Percentiles rank a stretch among this genome's conserved stretches.
Evolutionary conservation across 345 rosid species (phyloP).

Genomic region (Eutrema yunnanense): DNA sequence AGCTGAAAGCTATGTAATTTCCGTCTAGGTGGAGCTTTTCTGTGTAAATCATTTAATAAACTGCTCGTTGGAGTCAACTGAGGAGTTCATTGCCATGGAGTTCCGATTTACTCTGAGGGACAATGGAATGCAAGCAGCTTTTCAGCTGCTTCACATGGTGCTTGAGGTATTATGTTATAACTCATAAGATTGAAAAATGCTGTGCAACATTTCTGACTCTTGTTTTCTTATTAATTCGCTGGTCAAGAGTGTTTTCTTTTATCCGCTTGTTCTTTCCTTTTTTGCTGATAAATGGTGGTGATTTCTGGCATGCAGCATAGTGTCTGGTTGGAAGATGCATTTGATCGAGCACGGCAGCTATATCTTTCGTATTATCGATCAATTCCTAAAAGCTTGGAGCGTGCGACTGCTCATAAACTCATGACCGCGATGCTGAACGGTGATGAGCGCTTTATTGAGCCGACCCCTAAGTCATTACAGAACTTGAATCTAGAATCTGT

Average conservation of each 20-base stretch:
- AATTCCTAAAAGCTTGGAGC: constrained; percentile 98
- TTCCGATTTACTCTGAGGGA: constrained; percentile 95
- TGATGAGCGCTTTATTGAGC: constrained; percentile 96
- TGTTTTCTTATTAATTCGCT: neutral
- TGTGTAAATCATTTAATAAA: constrained; percentile 96
- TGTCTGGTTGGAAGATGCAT: constrained; percentile 99
- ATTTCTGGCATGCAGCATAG: constrained; percentile 71
- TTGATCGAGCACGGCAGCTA: constrained; percentile 93
- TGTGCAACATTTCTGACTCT: neutral
- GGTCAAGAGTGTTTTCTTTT: neutral
- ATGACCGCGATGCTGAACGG: constrained; percentile 96
- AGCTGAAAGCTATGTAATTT: neutral
- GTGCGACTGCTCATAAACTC: constrained; percentile 98
- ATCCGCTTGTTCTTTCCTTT: neutral
- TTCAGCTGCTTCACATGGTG: constrained; percentile 99
- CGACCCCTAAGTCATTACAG: constrained; percentile 78
- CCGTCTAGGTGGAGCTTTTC: constrained; percentile 85
- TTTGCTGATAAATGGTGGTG: constrained; percentile 9
- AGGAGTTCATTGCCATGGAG: constrained; percentile 98
- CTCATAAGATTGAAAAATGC: neutral
- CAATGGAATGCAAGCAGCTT: constrained; percentile 97
- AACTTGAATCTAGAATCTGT: constrained; percentile 68
- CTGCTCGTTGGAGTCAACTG: constrained; percentile 98
- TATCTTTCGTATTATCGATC: constrained; percentile 92
- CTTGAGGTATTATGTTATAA: constrained; percentile 63